A percentile compares a stretch with the other conserved stretches of the same genome.
These are phyloP conservation scores for Grosmannia serpens DNA, from an alignment of 2,329 filamentous ascomycete genomes.

Conservation along the genomic window DNA sequence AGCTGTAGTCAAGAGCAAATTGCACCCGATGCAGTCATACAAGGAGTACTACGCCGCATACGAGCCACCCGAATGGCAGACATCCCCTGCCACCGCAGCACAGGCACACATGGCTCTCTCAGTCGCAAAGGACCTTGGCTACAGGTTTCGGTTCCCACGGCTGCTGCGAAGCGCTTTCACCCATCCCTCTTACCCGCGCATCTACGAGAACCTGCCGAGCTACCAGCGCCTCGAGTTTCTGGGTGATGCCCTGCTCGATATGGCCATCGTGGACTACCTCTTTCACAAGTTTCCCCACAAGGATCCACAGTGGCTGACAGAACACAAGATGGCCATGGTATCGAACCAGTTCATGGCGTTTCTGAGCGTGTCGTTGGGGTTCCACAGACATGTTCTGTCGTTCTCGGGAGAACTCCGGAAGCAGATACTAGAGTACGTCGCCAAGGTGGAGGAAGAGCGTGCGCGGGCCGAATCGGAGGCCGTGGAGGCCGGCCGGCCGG, in stretches of 20 bases:
- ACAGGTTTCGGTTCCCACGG: slow-evolving; percentile 61
- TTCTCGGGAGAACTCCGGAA: slow-evolving; percentile 33
- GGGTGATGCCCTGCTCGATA: slow-evolving; percentile 79
- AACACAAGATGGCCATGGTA: slow-evolving; percentile 99
- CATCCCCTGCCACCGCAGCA: slow-evolving; percentile 44
- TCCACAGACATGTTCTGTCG: slow-evolving; percentile 61
- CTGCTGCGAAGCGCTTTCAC: slow-evolving; percentile 76
- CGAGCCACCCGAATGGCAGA: slow-evolving; percentile 59
- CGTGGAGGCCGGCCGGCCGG: slow-evolving; percentile 20
- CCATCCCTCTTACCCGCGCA: slow-evolving; percentile 69
- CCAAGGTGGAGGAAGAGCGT: slow-evolving; percentile 37
- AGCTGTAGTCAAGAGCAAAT: slow-evolving; percentile 54
- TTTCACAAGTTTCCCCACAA: slow-evolving; percentile 65
- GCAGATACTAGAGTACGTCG: slow-evolving; percentile 42
- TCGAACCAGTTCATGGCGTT: slow-evolving; percentile 89
- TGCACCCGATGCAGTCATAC: slow-evolving; percentile 60
- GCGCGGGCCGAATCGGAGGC: slow-evolving; percentile 22
- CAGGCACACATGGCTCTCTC: slow-evolving; percentile 58
- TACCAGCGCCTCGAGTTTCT: slow-evolving; percentile 91
- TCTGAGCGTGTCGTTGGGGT: slow-evolving; percentile 64
- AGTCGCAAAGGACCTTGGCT: slow-evolving; percentile 45
- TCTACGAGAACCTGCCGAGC: slow-evolving; percentile 67
- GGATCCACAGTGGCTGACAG: slow-evolving; percentile 93
- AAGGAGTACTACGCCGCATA: slow-evolving; percentile 64
- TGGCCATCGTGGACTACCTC: slow-evolving; percentile 72